Percentiles rank a stretch among this genome's conserved stretches.
These are phyloP conservation scores for Coemansia sp. DNA, from an alignment of 192 early-diverging fungal genomes.

Conservation along the genomic window DNA sequence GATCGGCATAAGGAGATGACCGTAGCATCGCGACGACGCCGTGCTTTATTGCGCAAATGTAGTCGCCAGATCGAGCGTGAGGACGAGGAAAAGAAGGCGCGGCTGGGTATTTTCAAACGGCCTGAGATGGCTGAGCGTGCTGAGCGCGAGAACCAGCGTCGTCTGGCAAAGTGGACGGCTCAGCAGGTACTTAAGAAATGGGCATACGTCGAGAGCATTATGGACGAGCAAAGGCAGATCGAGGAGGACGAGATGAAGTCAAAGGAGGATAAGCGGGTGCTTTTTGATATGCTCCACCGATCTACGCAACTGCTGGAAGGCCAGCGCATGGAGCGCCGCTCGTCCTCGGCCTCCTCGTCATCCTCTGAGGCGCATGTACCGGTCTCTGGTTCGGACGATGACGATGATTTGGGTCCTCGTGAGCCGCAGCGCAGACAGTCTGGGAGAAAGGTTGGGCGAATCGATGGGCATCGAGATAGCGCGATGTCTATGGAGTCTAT, in stretches of 20 bases:
- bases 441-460: not conserved
- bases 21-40: conserved; percentile 10
- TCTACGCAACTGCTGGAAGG: conserved; percentile 70
- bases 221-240: conserved; percentile 61
- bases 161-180: conserved; percentile 68
- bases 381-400: not conserved
- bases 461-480: not conserved
- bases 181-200: conserved; percentile 72
- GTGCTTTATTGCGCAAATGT: conserved; percentile 24
- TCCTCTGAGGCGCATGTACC: not conserved
- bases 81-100: conserved; percentile 27
- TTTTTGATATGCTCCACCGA: conserved; percentile 74
- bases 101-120: conserved; percentile 24
- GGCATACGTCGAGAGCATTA: conserved; percentile 67
- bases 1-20: conserved; percentile 34
- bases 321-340: conserved; percentile 34
- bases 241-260: conserved; percentile 64
- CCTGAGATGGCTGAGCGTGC: conserved; percentile 30
- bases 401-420: not conserved
- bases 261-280: conserved; percentile 63
- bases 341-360: not conserved
- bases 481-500: conserved; percentile 3
- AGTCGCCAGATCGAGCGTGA: conserved; percentile 22
- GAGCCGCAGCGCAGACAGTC: not conserved
- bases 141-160: conserved; percentile 21